Evolutionary conservation across 192 early-diverging fungal genomes (phyloP).

Genomic region (Dissophora ornata): DNA sequence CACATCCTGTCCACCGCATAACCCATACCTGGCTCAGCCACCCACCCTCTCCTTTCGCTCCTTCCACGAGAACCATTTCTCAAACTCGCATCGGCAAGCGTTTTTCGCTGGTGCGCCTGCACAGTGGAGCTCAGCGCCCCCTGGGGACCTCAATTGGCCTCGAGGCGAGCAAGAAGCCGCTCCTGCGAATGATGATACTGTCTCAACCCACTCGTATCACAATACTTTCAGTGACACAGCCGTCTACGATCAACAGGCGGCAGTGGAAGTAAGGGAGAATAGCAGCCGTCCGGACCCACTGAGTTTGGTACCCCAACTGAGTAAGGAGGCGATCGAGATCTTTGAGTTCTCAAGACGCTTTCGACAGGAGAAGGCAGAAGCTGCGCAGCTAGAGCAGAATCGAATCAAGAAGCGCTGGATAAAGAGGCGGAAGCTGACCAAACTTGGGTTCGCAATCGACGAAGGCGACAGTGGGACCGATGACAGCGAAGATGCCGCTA

Average conservation of each 20-base stretch:
- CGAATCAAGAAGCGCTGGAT: constrained; percentile 13
- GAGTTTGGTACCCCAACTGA: constrained; percentile 1
- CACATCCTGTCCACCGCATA: neutral
- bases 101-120: constrained; percentile 1
- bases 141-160: neutral
- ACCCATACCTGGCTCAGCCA: neutral
- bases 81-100: neutral
- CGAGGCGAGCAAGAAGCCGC: neutral
- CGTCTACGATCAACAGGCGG: too few relatives aligned
- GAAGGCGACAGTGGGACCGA: constrained; percentile 36
- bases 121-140: neutral
- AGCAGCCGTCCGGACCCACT: too few relatives aligned
- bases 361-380: constrained; percentile 28
- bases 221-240: neutral
- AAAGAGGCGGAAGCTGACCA: constrained; percentile 25
- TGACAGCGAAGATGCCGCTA: neutral
- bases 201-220: neutral
- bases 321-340: constrained; percentile 43
- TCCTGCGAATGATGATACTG: neutral
- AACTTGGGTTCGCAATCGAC: constrained; percentile 38
- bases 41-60: constrained; percentile 12
- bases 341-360: constrained; percentile 48
- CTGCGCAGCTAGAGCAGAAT: constrained; percentile 6
- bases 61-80: constrained; percentile 16
- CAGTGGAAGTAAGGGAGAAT: neutral